Evolutionary conservation across 148 eudicot genomes (phyloP).

Genomic region (Dysphania ambrosioides): DNA sequence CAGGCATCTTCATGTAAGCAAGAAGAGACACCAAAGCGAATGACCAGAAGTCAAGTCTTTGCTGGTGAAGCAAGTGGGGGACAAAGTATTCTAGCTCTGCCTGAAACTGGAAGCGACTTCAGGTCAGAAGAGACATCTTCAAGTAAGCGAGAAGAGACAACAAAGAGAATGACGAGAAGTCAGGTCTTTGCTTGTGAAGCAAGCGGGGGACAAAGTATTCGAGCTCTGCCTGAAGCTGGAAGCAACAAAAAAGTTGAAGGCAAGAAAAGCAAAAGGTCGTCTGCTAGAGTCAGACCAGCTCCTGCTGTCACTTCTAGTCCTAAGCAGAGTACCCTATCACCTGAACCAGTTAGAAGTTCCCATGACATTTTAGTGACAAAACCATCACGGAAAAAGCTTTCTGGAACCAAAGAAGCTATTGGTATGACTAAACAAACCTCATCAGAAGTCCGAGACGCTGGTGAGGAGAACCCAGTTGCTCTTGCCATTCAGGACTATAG

Average conservation of each 20-base stretch:
- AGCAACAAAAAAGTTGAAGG: not conserved
- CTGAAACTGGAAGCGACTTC: constrained; percentile 3
- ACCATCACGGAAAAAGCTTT: not conserved
- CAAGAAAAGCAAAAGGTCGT: constrained; percentile 20
- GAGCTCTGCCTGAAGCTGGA: not conserved
- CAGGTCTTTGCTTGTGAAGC: constrained; percentile 18
- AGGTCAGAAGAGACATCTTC: too few relatives aligned
- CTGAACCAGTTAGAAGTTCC: not conserved
- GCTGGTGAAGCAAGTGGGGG: constrained; percentile 14
- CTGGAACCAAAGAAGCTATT: constrained; percentile 1
- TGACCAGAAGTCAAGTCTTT: constrained; percentile 9
- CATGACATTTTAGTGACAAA: constrained; percentile 11
- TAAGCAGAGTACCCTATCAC: constrained; percentile 15
- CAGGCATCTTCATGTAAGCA: constrained; percentile 25
- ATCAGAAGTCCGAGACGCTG: constrained; percentile 14
- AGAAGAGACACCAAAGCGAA: constrained; percentile 11
- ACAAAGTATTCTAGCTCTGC: not conserved
- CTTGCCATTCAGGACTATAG: constrained; percentile 18
- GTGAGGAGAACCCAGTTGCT: constrained; percentile 19
- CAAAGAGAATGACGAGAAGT: not conserved
- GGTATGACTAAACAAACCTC: not conserved
- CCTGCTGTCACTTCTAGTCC: constrained; percentile 1
- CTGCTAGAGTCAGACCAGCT: constrained; percentile 11
- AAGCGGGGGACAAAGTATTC: constrained; percentile 5
- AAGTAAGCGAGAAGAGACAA: constrained; percentile 11